Conservation (phyloP, 495 filamentous ascomycete genomes). For the Neurospora sp. region DNA sequence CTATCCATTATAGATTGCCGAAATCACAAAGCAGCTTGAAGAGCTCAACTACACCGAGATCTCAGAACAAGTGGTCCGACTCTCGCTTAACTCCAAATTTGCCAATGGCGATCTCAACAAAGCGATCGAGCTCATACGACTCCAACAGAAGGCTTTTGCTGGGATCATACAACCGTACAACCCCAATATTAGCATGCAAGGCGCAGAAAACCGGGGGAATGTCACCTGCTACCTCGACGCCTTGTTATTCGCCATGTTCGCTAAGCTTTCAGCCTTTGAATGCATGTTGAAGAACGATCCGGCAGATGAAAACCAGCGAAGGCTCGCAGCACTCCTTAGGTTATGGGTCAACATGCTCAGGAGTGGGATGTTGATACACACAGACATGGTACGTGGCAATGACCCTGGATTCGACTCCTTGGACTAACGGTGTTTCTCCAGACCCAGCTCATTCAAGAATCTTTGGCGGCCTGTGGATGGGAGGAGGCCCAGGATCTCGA, state of each 20-base stretch:
- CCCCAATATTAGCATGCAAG: conserved; percentile 58
- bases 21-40: conserved; percentile 40
- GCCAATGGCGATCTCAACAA: conserved; percentile 61
- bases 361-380: conserved; percentile 72
- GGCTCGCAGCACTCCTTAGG: conserved; percentile 61
- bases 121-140: conserved; percentile 61
- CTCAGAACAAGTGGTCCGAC: conserved; percentile 53
- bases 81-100: conserved; percentile 56
- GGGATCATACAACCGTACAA: conserved; percentile 70
- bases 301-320: conserved; percentile 60
- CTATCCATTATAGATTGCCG: conserved; percentile 38
- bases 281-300: conserved; percentile 56
- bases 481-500: conserved; percentile 60
- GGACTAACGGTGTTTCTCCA: conserved; percentile 32
- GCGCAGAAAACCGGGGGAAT: conserved; percentile 74
- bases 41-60: conserved; percentile 43
- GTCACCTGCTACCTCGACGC: conserved; percentile 91
- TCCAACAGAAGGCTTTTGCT: conserved; percentile 69
- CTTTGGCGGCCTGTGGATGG: conserved; percentile 87
- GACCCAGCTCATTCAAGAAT: conserved; percentile 74
- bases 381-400: conserved; percentile 61
- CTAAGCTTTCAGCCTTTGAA: conserved; percentile 79
- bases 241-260: conserved; percentile 95
- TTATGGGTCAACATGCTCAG: conserved; percentile 91
- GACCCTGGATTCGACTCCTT: background rate